Evolutionary conservation across 345 rosid species (phyloP), one percentile per base, ranked within the genome.

Genomic region (Syzygium aromaticum): DNA sequence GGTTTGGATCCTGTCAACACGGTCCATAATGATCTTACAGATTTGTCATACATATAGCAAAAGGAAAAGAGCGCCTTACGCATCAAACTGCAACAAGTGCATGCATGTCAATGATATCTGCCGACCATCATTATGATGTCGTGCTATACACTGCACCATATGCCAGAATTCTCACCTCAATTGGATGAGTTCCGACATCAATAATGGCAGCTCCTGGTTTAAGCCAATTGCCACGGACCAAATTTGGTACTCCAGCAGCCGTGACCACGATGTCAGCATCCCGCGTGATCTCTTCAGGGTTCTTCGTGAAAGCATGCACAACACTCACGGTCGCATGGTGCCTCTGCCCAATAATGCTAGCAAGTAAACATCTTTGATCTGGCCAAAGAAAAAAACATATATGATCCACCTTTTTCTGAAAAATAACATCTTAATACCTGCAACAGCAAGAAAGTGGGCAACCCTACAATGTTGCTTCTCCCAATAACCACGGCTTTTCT

Each of bases 391-490:
- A 43, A 11, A 84, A 52, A 54, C 4, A 52, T 19, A 49, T 12
- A 3, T 14, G 1, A 52, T 28, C 51, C 13, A n/a, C 85, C 46
- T n/a, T 86, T 61, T 54, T 57, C 43, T 64, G 51, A 46, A 87
- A 51, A 53, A 49, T 51, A 30, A 56, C 17, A 28, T 33, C 84
- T 82, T 67, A 87, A 77, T 90, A 97, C 99, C 99, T 96, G 99
- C 95, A 97, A 87, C 51, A 97, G 87, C 88, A 96, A 93, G 61
- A 96, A 93, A 88, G 91, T 92, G 86, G 99, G 99, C 86, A 96
- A 89, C 40, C 99, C 99, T 30, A 96, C 98, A 57, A 95, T 94
- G 91, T 97, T 96, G 93, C 99, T 97, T 93, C 94, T 96, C 86
- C 98, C 99, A 51, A 95, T 92, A 85, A 97, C 99, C 84, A 93